These are phyloP conservation scores for Halenospora varia DNA, from an alignment of 495 filamentous ascomycete genomes.

Conservation along the genomic window DNA sequence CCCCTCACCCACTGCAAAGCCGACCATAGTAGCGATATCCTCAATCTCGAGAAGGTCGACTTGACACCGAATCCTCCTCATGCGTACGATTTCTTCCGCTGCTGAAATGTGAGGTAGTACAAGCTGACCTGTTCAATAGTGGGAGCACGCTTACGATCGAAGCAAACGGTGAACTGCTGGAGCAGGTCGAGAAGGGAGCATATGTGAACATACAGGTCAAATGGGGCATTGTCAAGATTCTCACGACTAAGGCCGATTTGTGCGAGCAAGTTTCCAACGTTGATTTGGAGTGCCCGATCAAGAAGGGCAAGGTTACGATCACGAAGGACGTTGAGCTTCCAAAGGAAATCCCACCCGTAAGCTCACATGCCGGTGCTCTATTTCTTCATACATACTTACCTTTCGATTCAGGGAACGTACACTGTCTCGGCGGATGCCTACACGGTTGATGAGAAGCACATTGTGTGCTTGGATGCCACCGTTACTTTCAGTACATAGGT, in stretches of 20 bases:
- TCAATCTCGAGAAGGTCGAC: slow-evolving; percentile 75
- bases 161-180: slow-evolving; percentile 65
- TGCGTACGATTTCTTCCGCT: slow-evolving; percentile 56
- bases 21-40: slow-evolving; percentile 50
- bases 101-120: not conserved
- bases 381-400: not conserved
- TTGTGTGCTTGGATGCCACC: slow-evolving; percentile 77
- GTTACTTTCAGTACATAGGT: slow-evolving; percentile 38
- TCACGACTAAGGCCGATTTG: slow-evolving; percentile 73
- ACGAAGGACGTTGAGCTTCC: slow-evolving; percentile 82
- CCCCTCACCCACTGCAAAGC: slow-evolving; percentile 69
- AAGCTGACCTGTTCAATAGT: slow-evolving; percentile 39
- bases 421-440: slow-evolving; percentile 82
- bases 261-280: slow-evolving; percentile 87
- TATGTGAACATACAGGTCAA: slow-evolving; percentile 81
- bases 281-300: slow-evolving; percentile 82
- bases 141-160: slow-evolving; percentile 75
- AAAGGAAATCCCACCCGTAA: slow-evolving; percentile 82
- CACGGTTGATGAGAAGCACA: slow-evolving; percentile 58
- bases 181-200: slow-evolving; percentile 70
- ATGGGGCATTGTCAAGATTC: slow-evolving; percentile 86
- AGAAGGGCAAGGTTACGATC: slow-evolving; percentile 67
- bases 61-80: slow-evolving; percentile 81
- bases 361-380: slow-evolving; percentile 22
- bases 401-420: slow-evolving; percentile 69